These are phyloP conservation scores for Phtheirospermum japonicum DNA, from an alignment of 257 asterid genomes.

Conservation along the genomic window DNA sequence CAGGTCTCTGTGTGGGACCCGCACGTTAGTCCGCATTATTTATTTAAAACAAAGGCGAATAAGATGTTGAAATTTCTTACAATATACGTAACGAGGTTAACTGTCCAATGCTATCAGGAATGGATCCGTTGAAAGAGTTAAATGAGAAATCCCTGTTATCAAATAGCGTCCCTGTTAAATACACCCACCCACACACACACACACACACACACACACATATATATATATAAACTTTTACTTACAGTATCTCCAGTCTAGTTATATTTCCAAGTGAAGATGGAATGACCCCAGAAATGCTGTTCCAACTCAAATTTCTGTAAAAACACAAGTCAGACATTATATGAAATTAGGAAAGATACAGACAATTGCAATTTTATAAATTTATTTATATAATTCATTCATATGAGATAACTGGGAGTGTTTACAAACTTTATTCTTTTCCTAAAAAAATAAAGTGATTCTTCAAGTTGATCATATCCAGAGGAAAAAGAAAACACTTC, in stretches of 20 bases:
- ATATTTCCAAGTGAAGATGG: slow-evolving; percentile 79
- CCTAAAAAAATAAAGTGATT: not conserved
- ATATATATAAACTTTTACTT: slow-evolving; percentile 29
- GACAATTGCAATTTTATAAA: too few relatives aligned
- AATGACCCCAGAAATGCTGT: slow-evolving; percentile 75
- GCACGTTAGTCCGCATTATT: slow-evolving; percentile 8
- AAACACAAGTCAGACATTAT: slow-evolving; percentile 9
- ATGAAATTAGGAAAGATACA: too few relatives aligned
- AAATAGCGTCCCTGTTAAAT: too few relatives aligned
- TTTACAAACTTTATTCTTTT: not conserved
- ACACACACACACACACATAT: too few relatives aligned
- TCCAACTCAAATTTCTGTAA: slow-evolving; percentile 89
- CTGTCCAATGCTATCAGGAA: slow-evolving; percentile 88
- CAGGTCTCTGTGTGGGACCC: slow-evolving; percentile 58
- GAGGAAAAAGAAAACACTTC: slow-evolving; percentile 9
- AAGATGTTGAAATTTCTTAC: slow-evolving; percentile 53
- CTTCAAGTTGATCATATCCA: not conserved
- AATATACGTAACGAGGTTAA: slow-evolving; percentile 58
- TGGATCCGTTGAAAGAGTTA: slow-evolving; percentile 84
- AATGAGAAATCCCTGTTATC: slow-evolving; percentile 80
- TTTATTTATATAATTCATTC: too few relatives aligned
- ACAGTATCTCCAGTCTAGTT: slow-evolving; percentile 66
- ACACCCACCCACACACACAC: too few relatives aligned
- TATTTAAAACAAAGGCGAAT: not conserved
- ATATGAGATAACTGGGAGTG: too few relatives aligned